phyloP scores from a whole-genome alignment of 495 filamentous ascomycete genomes.

The Hypoxylon trugodes region DNA sequence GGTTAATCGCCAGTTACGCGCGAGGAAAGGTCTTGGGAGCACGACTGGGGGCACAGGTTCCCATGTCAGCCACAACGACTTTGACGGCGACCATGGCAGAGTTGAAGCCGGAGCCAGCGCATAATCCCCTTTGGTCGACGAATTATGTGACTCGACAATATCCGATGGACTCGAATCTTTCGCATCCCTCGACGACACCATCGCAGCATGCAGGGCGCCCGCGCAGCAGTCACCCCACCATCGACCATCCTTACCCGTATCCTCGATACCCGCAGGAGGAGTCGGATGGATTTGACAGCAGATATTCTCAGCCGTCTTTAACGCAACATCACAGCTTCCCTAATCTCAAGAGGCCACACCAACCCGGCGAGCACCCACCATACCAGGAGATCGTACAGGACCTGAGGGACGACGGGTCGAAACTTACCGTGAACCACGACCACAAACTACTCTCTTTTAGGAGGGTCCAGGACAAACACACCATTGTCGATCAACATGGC shows the following conservation, averaged over 20 bases:
- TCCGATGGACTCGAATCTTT: conserved; percentile 53
- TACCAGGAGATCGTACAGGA: conserved; percentile 64
- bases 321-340: conserved; percentile 63
- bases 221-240: conserved; percentile 48
- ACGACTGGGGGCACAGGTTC: conserved; percentile 50
- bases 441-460: conserved; percentile 65
- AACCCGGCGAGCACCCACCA: conserved; percentile 48
- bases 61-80: conserved; percentile 63
- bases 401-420: conserved; percentile 60
- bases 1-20: conserved; percentile 38
- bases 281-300: conserved; percentile 55
- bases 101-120: conserved; percentile 60
- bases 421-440: conserved; percentile 63
- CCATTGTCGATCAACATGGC: conserved; percentile 62
- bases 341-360: conserved; percentile 61
- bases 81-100: conserved; percentile 65
- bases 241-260: conserved; percentile 55
- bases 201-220: conserved; percentile 56
- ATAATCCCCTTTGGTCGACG: conserved; percentile 60
- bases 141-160: conserved; percentile 58
- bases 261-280: conserved; percentile 54
- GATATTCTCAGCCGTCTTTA: conserved; percentile 56
- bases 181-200: conserved; percentile 48
- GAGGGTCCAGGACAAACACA: conserved; percentile 63
- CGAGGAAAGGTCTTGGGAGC: conserved; percentile 34